Evolutionary conservation across 257 asterid genomes (phyloP).

Genomic region (Solanum etuberosum): DNA sequence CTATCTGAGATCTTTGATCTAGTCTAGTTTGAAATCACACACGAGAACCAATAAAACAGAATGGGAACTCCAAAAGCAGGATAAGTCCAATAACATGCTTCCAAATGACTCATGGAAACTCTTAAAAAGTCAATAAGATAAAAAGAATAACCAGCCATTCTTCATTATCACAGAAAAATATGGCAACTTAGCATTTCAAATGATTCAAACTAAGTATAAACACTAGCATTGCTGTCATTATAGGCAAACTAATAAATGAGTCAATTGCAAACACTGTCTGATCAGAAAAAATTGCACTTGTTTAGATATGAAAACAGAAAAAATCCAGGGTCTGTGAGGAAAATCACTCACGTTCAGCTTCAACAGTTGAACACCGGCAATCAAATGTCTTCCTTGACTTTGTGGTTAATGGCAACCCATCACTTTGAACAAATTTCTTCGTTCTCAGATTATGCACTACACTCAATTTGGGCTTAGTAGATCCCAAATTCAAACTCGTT

Average conservation of each 20-base stretch:
- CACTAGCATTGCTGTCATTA: neutral
- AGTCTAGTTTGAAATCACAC: neutral
- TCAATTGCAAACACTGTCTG: neutral
- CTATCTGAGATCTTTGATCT: neutral
- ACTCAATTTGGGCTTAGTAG: slow-evolving; percentile 30
- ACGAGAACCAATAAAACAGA: neutral
- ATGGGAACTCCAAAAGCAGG: neutral
- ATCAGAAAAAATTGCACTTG: neutral
- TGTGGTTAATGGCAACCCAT: slow-evolving; percentile 29
- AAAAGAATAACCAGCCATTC: neutral
- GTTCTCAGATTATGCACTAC: slow-evolving; percentile 15
- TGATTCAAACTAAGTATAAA: neutral
- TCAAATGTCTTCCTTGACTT: slow-evolving; percentile 25
- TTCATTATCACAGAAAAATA: neutral
- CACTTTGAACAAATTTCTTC: slow-evolving; percentile 10
- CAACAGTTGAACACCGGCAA: slow-evolving; percentile 28
- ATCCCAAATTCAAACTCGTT: slow-evolving; percentile 29
- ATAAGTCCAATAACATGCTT: neutral
- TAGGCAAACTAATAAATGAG: neutral
- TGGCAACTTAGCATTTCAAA: neutral
- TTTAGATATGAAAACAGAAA: neutral
- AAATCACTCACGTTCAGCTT: slow-evolving; percentile 32
- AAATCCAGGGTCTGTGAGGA: neutral
- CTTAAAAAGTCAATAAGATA: neutral
- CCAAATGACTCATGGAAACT: neutral